phyloP scores from a whole-genome alignment of 768 basidiomycete genomes.

The Kwoniella sp. region DNA sequence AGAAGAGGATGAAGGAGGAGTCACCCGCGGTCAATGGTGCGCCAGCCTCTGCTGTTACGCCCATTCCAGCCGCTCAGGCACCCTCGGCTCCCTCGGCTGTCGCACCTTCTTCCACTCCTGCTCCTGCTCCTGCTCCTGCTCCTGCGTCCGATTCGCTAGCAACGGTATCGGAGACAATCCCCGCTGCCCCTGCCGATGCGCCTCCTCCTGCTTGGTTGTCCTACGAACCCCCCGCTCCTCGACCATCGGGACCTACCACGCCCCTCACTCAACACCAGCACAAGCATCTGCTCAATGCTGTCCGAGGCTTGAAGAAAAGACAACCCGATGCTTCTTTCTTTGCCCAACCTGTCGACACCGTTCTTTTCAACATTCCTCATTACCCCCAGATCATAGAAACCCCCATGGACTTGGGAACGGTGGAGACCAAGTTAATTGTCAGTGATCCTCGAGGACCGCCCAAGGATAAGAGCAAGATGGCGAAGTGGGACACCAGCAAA shows the following conservation, averaged over 20 bases:
- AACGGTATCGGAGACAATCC: conserved; percentile 10
- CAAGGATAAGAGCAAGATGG: conserved; percentile 49
- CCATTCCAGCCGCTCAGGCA: conserved; percentile 30
- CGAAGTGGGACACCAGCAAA: conserved; percentile 47
- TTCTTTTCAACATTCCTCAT: conserved; percentile 71
- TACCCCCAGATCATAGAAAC: conserved; percentile 81
- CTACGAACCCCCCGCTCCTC: conserved; percentile 47
- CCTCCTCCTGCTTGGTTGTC: conserved; percentile 32
- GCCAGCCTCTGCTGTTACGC: background rate
- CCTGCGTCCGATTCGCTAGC: conserved; percentile 20
- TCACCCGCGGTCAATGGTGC: background rate
- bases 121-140: conserved; percentile 26
- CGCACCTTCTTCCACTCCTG: conserved; percentile 40
- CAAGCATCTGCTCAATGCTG: conserved; percentile 73
- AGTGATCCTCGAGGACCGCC: conserved; percentile 73
- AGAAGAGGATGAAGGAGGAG: conserved; percentile 47
- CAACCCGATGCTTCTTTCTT: conserved; percentile 77
- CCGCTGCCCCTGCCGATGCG: conserved; percentile 24
- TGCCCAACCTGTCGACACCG: conserved; percentile 80
- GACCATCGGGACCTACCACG: conserved; percentile 46
- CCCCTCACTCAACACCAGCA: conserved; percentile 69
- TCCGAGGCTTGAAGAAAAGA: conserved; percentile 80
- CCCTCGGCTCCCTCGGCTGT: conserved; percentile 51
- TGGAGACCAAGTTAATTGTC: conserved; percentile 79
- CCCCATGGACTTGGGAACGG: conserved; percentile 92